Base-by-base conservation (phyloP, 2,329 filamentous ascomycete genomes). In the Monilinia fructigena region DNA sequence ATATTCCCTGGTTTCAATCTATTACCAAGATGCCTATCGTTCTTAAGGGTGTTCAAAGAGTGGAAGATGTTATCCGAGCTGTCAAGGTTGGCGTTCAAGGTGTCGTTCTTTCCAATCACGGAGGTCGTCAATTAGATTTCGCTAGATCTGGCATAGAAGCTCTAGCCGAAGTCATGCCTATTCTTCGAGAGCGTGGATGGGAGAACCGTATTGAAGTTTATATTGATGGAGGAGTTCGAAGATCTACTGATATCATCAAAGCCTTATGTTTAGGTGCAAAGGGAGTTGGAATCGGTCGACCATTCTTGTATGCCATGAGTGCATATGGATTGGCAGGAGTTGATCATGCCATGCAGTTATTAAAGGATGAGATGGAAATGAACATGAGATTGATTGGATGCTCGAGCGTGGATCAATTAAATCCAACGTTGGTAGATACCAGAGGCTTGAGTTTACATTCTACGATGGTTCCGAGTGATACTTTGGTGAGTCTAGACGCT, bases 341-440 rank as follows among this genome's bases (percentile, higher is more conserved):
- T 26, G 91, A 96, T 75, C 86, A 92, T 45, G 95, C 95, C 42
- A 97, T 98, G 90, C 90, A 93, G 78, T 81, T 97, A 67, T 84
- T 97, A 72, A 93, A 91, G 80, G 95, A 98, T 75, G 95, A 99
- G 83, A 91, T 99, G 86, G 93, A 96, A 81, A 98, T 98, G 94
- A 95, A 94, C 76, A 98, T 99, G 95, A 87, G 95, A 8, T 81
- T 99, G 70, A 92, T 99, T 72, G 95, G 95, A 12, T 91, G 88
- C 67, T 85, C 83, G 26, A 88, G 80, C 68, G 78, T 99, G 42
- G 86, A 87, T 47, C 88, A 99, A 72, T 80, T 99, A 69, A 91
- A 90, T 69, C 89, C 93, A 0, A 88, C 87, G 35, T 80, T 99
- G 77, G 78, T 99, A 26, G 95, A 99, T 76, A 85, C 86, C 0